Base-by-base conservation (phyloP, 495 filamentous ascomycete genomes). In the Physcia stellaris region DNA sequence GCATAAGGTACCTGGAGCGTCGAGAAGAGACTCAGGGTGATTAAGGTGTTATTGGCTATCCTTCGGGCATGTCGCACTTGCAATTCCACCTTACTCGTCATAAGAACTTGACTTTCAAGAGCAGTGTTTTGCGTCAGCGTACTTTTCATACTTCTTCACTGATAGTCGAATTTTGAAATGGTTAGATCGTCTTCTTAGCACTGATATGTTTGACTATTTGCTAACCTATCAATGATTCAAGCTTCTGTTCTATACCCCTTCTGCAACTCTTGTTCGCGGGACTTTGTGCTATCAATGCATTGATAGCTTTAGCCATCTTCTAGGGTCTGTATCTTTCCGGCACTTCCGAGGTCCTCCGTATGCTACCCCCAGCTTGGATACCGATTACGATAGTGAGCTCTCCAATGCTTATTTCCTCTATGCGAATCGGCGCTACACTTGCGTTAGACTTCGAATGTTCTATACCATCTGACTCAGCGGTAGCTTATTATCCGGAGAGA, bases 101-200 rank as follows among this genome's bases (percentile, higher is more conserved):
- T n/a, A 20, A 19, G 1, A 28, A 12, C 39, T n/a, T 29, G 28
- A 16, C 39, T 19, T 19, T 22, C 21, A 22, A n/a, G 17, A 41
- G 36, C 38, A 87, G 84, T 86, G 83, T 65, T 71, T 66, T 54
- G 77, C 81, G 56, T 85, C 82, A 27, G 85, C 77, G 35, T 86
- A 86, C 59, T 71, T 90, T 54, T 84, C 80, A 40, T 90, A 86
- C 58, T 81, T 86, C 60, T 88, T 90, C 59, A 86, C 82, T 42
- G 83, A 93, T 61, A 85, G 82, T 59, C 77, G 90, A 52, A 93
- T 93, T 84, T 86, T 80, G 45, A 76, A 85, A 55, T 90, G 84
- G 83, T 83, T 45, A n/a, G 65, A 63, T 29, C 32, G n/a, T n/a
- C n/a, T n/a, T n/a, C n/a, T n/a, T n/a, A n/a, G n/a, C n/a, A n/a